Percentiles rank a stretch among this genome's conserved stretches.
These are phyloP conservation scores for Saccharomycopsis fermentans DNA, from an alignment of 805 yeast genomes.

Conservation along the genomic window DNA sequence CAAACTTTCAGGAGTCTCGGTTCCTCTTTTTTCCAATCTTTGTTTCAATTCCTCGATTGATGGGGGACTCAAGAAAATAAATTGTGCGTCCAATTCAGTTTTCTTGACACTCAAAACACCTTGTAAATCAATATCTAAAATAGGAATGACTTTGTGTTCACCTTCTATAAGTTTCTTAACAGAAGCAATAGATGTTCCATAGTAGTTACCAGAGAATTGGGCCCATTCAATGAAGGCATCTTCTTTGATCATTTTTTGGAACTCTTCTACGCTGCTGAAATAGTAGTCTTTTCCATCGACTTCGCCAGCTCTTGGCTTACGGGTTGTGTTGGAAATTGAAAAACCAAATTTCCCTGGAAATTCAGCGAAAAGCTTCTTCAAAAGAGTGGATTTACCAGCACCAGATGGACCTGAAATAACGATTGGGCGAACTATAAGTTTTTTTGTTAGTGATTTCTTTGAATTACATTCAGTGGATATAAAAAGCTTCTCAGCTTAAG, in stretches of 20 bases:
- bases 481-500: too few relatives aligned
- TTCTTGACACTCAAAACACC: slow-evolving; percentile 90
- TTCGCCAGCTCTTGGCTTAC: slow-evolving; percentile 89
- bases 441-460: too few relatives aligned
- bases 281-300: slow-evolving; percentile 82
- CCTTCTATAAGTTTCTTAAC: slow-evolving; percentile 62
- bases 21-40: slow-evolving; percentile 84
- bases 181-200: slow-evolving; percentile 85
- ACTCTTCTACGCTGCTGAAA: slow-evolving; percentile 70
- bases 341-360: slow-evolving; percentile 87
- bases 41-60: slow-evolving; percentile 64
- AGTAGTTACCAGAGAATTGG: slow-evolving; percentile 93
- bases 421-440: slow-evolving; percentile 57
- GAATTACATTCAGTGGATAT: too few relatives aligned
- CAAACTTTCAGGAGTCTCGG: slow-evolving; percentile 82
- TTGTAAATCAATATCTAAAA: slow-evolving; percentile 97
- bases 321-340: slow-evolving; percentile 87
- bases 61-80: slow-evolving; percentile 86
- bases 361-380: slow-evolving; percentile 83
- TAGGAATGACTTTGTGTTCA: slow-evolving; percentile 62
- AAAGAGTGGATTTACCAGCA: slow-evolving; percentile 89
- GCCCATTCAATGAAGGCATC: slow-evolving; percentile 94
- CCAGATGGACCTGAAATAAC: slow-evolving; percentile 96
- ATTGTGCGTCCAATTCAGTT: slow-evolving; percentile 75
- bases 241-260: slow-evolving; percentile 64